These are phyloP conservation scores for Stygiomarasmius scandens DNA, from an alignment of 1,284 basidiomycete genomes.

Conservation along the genomic window DNA sequence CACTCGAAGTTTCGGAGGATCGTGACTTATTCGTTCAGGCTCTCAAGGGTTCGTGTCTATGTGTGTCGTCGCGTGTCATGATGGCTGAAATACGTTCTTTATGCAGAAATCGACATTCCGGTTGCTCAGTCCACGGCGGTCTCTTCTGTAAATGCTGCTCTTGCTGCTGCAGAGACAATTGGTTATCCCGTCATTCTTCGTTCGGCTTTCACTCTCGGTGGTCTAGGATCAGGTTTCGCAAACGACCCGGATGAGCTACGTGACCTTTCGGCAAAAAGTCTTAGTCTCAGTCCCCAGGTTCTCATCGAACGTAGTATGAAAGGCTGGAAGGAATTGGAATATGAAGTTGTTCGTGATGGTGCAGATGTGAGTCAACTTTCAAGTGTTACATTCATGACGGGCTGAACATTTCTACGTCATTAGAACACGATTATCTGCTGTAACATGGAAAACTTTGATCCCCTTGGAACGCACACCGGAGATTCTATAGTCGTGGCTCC, in stretches of 20 bases:
- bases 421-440: conserved; percentile 95
- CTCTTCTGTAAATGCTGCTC: conserved; percentile 91
- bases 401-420: not conserved
- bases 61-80: conserved; percentile 3
- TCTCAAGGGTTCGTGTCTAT: conserved; percentile 72
- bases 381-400: not conserved
- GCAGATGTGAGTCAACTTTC: conserved; percentile 71
- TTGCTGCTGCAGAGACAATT: conserved; percentile 88
- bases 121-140: conserved; percentile 97
- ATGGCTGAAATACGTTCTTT: conserved; percentile 11
- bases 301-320: conserved; percentile 98
- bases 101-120: conserved; percentile 93
- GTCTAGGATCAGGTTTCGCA: conserved; percentile 98
- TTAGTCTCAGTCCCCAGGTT: conserved; percentile 93
- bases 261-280: conserved; percentile 90
- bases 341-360: conserved; percentile 97
- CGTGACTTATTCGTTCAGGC: conserved; percentile 97
- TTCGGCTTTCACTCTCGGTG: conserved; percentile 97
- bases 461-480: conserved; percentile 98
- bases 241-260: conserved; percentile 94
- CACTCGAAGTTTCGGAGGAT: conserved; percentile 96
- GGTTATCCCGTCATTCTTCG: conserved; percentile 99
- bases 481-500: conserved; percentile 99
- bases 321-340: conserved; percentile 99
- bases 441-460: conserved; percentile 99